Percentiles rank a stretch among this genome's conserved stretches.
Evolutionary conservation across 257 asterid species (phyloP).

Genomic region (Echium plantagineum): DNA sequence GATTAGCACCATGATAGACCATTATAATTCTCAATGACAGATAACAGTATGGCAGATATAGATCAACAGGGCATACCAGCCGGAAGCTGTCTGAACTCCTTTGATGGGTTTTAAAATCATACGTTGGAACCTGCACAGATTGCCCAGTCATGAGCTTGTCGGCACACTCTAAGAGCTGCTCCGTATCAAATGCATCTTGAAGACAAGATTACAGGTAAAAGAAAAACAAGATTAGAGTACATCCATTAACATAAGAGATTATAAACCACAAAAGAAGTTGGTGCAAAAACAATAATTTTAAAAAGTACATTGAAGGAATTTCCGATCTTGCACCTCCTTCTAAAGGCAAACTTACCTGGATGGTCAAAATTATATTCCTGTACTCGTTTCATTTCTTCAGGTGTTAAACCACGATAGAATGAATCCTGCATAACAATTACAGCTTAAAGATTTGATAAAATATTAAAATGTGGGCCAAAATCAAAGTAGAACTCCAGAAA

Average conservation of each 20-base stretch:
- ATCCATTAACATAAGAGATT: conserved; percentile 1
- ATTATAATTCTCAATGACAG: neutral
- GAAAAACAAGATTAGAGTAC: conserved; percentile 5
- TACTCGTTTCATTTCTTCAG: conserved; percentile 64
- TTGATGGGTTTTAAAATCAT: conserved; percentile 90
- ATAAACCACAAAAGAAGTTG: neutral
- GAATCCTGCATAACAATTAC: conserved; percentile 51
- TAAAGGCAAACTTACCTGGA: conserved; percentile 50
- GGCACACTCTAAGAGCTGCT: conserved; percentile 87
- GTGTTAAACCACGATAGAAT: conserved; percentile 85
- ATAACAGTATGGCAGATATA: neutral
- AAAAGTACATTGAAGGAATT: neutral
- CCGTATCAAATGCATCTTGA: conserved; percentile 98
- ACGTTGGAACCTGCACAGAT: conserved; percentile 82
- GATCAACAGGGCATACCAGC: conserved; percentile 37
- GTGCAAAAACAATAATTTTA: neutral
- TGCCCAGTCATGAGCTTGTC: conserved; percentile 60
- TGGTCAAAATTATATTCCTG: conserved; percentile 95
- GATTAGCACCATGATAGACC: too few relatives aligned
- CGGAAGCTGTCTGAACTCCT: conserved; percentile 81
- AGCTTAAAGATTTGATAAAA: neutral
- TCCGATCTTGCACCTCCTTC: too few relatives aligned
- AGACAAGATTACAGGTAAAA: neutral
- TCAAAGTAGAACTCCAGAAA: too few relatives aligned
- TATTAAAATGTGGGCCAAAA: neutral